Evolutionary conservation across 345 rosid genomes (phyloP).

Genomic region (Sonneratia alba): DNA sequence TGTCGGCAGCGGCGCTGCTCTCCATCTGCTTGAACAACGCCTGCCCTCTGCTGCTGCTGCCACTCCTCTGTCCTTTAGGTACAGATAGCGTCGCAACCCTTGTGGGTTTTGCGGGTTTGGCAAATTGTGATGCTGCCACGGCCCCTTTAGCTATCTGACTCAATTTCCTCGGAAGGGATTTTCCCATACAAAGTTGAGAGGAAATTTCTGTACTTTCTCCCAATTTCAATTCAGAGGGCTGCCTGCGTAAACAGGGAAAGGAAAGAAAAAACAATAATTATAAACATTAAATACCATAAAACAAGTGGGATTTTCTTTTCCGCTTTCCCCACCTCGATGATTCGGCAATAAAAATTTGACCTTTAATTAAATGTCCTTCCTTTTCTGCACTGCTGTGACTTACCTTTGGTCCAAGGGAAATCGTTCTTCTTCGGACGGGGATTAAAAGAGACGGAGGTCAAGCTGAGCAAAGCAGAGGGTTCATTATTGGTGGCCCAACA

Average conservation of each 20-base stretch:
- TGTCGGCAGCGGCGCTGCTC: slow-evolving; percentile 16
- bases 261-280: too few species aligned
- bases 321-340: background rate
- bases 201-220: background rate
- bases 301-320: background rate
- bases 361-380: background rate
- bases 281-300: background rate
- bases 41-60: slow-evolving; percentile 4
- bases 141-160: slow-evolving; percentile 4
- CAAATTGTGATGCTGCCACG: background rate
- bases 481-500: too few species aligned
- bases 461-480: background rate
- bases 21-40: slow-evolving; percentile 26
- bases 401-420: background rate
- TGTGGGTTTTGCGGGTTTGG: background rate
- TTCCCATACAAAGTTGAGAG: slow-evolving; percentile 32
- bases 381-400: background rate
- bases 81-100: background rate
- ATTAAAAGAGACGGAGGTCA: background rate
- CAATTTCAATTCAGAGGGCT: background rate
- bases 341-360: background rate
- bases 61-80: background rate
- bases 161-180: slow-evolving; percentile 27
- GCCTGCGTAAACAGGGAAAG: too few species aligned
- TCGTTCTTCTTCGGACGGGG: background rate